Percentiles rank a stretch among this genome's conserved stretches.
These are phyloP conservation scores for Melastoma candidum DNA, from an alignment of 441 rosid species.

Conservation along the genomic window DNA sequence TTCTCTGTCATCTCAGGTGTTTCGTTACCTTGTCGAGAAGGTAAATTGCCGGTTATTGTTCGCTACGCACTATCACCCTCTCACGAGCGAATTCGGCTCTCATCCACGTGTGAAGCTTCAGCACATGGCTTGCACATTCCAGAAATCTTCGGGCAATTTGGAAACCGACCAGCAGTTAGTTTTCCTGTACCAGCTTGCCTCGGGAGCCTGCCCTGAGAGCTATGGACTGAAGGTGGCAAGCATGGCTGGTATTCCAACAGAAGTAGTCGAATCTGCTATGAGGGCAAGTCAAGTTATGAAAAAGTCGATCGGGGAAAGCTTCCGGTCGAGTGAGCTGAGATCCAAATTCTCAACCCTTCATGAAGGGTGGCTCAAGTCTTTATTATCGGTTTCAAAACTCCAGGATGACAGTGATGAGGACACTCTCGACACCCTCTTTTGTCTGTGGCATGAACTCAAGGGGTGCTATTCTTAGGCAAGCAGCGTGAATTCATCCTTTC, in stretches of 20 bases:
- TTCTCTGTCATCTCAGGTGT: conserved; percentile 37
- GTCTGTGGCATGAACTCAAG: conserved; percentile 85
- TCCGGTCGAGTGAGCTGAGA: conserved; percentile 71
- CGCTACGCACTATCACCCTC: conserved; percentile 95
- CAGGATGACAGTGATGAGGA: conserved; percentile 27
- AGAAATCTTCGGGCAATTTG: conserved; percentile 22
- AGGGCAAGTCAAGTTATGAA: conserved; percentile 57
- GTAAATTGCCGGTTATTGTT: conserved; percentile 82
- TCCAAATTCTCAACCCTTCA: conserved; percentile 83
- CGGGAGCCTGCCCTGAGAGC: conserved; percentile 94
- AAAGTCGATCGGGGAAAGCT: conserved; percentile 53
- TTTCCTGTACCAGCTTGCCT: conserved; percentile 67
- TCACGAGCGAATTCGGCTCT: conserved; percentile 83
- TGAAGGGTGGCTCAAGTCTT: conserved; percentile 69
- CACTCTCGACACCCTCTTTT: conserved; percentile 55
- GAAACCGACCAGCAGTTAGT: conserved; percentile 43
- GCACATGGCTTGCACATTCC: conserved; percentile 90
- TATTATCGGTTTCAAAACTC: conserved; percentile 28
- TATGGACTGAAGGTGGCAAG: conserved; percentile 85
- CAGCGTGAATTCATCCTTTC: too few relatives aligned
- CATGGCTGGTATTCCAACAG: conserved; percentile 91
- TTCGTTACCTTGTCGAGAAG: conserved; percentile 84
- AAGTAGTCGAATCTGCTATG: conserved; percentile 62
- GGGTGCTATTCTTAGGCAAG: conserved; percentile 19
- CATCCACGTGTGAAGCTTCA: conserved; percentile 76